These are phyloP conservation scores for Apiotrichum akiyoshidainum DNA, from an alignment of 1,284 basidiomycete species.

Conservation along the genomic window DNA sequence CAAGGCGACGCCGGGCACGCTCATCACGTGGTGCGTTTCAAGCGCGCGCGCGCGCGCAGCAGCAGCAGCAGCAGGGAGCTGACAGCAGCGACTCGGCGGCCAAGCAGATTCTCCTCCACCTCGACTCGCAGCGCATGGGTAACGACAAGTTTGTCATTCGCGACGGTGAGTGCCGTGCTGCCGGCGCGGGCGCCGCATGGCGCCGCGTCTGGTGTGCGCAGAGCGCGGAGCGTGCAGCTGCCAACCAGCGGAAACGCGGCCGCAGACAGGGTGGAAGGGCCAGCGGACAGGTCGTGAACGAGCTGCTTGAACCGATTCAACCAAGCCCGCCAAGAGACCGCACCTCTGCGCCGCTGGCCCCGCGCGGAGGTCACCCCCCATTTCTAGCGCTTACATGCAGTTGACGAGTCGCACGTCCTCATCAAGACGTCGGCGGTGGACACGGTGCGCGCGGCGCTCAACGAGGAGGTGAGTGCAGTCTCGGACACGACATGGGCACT, in stretches of 20 bases:
- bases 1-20: conserved; percentile 17
- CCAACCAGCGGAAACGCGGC: too few relatives aligned
- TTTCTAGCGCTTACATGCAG: conserved; percentile 18
- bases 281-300: too few relatives aligned
- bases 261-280: neutral
- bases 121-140: conserved; percentile 37
- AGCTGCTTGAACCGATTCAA: too few relatives aligned
- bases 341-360: too few relatives aligned
- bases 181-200: too few relatives aligned
- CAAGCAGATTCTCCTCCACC: conserved; percentile 45
- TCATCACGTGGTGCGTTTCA: conserved; percentile 26
- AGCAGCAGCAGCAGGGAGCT: neutral
- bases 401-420: conserved; percentile 43
- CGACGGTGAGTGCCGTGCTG: conserved; percentile 29
- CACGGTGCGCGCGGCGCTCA: conserved; percentile 34
- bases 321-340: too few relatives aligned
- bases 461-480: conserved; percentile 34
- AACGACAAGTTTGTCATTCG: conserved; percentile 38
- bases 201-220: too few relatives aligned
- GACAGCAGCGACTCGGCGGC: conserved; percentile 43
- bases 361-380: too few relatives aligned
- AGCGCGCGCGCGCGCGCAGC: too few relatives aligned
- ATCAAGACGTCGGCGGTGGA: conserved; percentile 40
- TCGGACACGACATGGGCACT: neutral
- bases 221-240: too few relatives aligned